Conservation (phyloP, 257 asterid genomes). For the Henckelia pumila region DNA sequence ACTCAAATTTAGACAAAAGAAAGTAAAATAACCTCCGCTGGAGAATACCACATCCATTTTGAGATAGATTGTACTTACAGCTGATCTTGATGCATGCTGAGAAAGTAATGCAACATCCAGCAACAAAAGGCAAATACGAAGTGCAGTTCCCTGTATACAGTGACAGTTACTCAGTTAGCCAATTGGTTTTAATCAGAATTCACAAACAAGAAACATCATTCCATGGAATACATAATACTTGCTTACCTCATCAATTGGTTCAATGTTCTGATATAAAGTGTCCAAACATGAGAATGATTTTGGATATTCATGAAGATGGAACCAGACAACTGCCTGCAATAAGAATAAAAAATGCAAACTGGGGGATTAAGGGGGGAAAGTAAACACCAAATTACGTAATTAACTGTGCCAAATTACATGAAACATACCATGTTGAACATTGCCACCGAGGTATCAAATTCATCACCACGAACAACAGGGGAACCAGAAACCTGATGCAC, state of each 20-base stretch:
- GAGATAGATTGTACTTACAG: slow-evolving; percentile 51
- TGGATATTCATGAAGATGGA: slow-evolving; percentile 80
- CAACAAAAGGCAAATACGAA: slow-evolving; percentile 76
- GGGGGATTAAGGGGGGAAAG: slow-evolving; percentile 20
- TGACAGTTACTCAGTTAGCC: slow-evolving; percentile 31
- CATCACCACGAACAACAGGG: slow-evolving; percentile 41
- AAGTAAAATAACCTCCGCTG: neutral
- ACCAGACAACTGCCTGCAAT: slow-evolving; percentile 88
- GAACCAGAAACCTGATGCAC: slow-evolving; percentile 43
- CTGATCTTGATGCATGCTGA: slow-evolving; percentile 62
- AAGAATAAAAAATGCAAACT: slow-evolving; percentile 24
- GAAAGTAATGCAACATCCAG: slow-evolving; percentile 83
- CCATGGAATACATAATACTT: neutral
- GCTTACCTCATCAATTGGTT: slow-evolving; percentile 84
- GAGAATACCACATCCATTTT: slow-evolving; percentile 4
- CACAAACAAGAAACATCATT: neutral
- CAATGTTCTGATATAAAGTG: slow-evolving; percentile 71
- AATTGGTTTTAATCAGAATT: slow-evolving; percentile 1
- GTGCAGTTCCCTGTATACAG: slow-evolving; percentile 74
- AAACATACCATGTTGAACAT: slow-evolving; percentile 64
- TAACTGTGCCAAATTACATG: slow-evolving; percentile 20
- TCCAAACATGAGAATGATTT: slow-evolving; percentile 72
- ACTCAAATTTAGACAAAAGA: neutral
- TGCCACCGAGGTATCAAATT: slow-evolving; percentile 59
- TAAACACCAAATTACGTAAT: slow-evolving; percentile 18